Percentiles rank a stretch among this genome's conserved stretches.
Evolutionary conservation across 495 filamentous ascomycete genomes (phyloP).

Genomic region (Niebla homalea): DNA sequence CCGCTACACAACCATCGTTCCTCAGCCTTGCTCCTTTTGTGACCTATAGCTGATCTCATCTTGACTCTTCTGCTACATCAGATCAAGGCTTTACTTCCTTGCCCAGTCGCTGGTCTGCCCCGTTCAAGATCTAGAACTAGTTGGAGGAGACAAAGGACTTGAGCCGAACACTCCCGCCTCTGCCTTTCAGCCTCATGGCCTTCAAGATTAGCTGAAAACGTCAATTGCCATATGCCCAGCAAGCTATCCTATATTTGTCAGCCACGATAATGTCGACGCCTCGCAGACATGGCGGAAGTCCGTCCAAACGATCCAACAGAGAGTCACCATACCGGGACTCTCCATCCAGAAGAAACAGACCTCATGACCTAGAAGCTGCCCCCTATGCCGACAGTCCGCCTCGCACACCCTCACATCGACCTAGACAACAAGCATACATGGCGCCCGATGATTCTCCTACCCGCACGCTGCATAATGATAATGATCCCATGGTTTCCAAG

Average conservation of each 20-base stretch:
- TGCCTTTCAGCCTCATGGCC: background rate
- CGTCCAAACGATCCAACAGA: slow-evolving; percentile 41
- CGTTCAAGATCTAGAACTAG: too few relatives aligned
- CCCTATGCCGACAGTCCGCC: slow-evolving; percentile 34
- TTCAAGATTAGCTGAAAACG: too few relatives aligned
- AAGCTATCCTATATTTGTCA: background rate
- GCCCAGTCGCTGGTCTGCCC: too few relatives aligned
- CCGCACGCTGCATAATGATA: slow-evolving; percentile 11
- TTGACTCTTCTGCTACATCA: too few relatives aligned
- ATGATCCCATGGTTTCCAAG: slow-evolving; percentile 1
- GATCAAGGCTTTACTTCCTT: too few relatives aligned
- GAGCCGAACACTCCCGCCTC: background rate
- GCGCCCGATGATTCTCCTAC: slow-evolving; percentile 11
- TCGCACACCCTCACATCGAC: slow-evolving; percentile 21
- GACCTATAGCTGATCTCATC: too few relatives aligned
- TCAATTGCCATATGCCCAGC: too few relatives aligned
- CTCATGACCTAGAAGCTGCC: slow-evolving; percentile 53
- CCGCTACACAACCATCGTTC: too few relatives aligned
- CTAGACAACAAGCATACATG: slow-evolving; percentile 17
- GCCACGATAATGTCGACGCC: slow-evolving; percentile 48
- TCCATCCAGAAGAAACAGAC: slow-evolving; percentile 46
- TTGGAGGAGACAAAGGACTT: background rate
- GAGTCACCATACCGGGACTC: slow-evolving; percentile 55
- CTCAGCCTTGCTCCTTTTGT: too few relatives aligned
- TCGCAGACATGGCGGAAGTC: slow-evolving; percentile 36